Percentiles rank a stretch among this genome's conserved stretches.
These are phyloP conservation scores for Aspergillus alliaceus DNA, from an alignment of 2,329 filamentous ascomycete species.

Conservation along the genomic window DNA sequence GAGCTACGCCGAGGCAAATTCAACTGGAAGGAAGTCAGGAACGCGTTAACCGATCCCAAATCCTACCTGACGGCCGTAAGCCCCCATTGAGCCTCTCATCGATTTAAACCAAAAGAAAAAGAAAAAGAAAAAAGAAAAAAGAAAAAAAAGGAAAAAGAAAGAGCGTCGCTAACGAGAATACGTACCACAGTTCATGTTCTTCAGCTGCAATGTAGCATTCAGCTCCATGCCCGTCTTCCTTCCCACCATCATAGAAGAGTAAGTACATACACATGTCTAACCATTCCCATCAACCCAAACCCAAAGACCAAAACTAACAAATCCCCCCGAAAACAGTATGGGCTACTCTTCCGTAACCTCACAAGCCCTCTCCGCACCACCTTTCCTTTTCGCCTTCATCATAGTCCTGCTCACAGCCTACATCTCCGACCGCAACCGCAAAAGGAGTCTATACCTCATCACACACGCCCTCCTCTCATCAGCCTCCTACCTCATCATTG, in stretches of 20 bases:
- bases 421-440: conserved; percentile 65
- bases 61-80: conserved; percentile 69
- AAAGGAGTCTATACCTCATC: conserved; percentile 67
- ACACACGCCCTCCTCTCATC: conserved; percentile 70
- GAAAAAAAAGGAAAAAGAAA: too few relatives aligned
- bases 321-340: conserved; percentile 50
- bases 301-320: neutral
- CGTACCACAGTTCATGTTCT: conserved; percentile 66
- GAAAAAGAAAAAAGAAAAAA: too few relatives aligned
- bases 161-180: neutral
- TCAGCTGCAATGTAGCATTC: conserved; percentile 85
- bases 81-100: conserved; percentile 1
- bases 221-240: conserved; percentile 84
- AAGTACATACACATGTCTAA: conserved; percentile 18
- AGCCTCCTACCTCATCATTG: conserved; percentile 61
- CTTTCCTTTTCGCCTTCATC: conserved; percentile 74
- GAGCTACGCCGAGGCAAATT: conserved; percentile 41
- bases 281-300: neutral
- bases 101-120: too few relatives aligned
- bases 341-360: conserved; percentile 66
- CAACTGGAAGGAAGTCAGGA: conserved; percentile 57
- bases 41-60: conserved; percentile 64
- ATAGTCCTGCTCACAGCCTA: conserved; percentile 70
- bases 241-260: conserved; percentile 71
- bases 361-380: conserved; percentile 78